These are phyloP conservation scores for Tuber calosporum DNA, from an alignment of 495 filamentous ascomycete species.

Conservation along the genomic window DNA sequence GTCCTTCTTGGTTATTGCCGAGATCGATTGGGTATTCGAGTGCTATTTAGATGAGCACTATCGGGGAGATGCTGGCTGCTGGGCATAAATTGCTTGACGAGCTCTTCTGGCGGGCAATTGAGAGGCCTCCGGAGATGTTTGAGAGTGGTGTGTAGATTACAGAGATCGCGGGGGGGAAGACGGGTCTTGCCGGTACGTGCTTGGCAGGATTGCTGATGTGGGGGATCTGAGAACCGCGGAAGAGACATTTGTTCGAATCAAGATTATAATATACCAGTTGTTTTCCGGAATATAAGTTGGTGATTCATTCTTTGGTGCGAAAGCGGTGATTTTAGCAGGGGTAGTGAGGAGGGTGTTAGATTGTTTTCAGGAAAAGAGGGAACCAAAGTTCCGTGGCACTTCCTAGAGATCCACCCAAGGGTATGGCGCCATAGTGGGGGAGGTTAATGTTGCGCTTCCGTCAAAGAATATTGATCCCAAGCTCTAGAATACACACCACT, in stretches of 20 bases:
- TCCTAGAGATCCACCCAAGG: constrained; percentile 3
- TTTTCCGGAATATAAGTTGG: constrained; percentile 42
- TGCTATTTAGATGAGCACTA: constrained; percentile 48
- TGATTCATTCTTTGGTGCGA: neutral
- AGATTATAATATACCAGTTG: constrained; percentile 48
- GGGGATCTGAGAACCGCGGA: constrained; percentile 48
- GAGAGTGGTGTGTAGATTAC: constrained; percentile 50
- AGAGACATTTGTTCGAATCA: constrained; percentile 52
- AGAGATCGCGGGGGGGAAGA: constrained; percentile 46
- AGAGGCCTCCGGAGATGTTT: constrained; percentile 45
- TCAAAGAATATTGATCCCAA: neutral
- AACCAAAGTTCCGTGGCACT: neutral
- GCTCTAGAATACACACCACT: neutral
- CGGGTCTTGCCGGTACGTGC: constrained; percentile 48
- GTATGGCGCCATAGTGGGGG: neutral
- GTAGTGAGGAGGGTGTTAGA: constrained; percentile 45
- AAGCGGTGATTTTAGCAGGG: constrained; percentile 2
- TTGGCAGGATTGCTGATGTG: constrained; percentile 53
- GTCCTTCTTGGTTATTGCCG: too few species aligned
- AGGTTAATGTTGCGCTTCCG: neutral
- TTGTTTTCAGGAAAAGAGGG: constrained; percentile 42
- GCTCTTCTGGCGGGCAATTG: constrained; percentile 49
- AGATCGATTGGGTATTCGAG: constrained; percentile 49
- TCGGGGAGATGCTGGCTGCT: constrained; percentile 35
- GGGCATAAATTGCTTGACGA: constrained; percentile 45